Conservation (phyloP, 1,139 yeast species). For the Suhomyces coccinellae region DNA sequence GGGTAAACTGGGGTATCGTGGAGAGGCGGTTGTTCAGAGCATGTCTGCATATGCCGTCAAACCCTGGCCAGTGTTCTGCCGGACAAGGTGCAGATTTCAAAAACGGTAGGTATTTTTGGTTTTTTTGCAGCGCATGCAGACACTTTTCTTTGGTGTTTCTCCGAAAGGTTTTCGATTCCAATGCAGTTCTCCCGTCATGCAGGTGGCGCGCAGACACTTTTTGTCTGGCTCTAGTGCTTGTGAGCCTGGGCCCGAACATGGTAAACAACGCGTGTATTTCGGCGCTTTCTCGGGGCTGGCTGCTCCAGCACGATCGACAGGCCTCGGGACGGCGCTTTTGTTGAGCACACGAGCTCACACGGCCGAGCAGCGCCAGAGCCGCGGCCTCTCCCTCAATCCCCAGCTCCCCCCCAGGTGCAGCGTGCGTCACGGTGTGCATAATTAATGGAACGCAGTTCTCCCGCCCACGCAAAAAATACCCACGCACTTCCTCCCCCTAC, state of each 20-base stretch:
- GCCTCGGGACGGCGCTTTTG: too few relatives aligned
- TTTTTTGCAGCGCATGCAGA: background rate
- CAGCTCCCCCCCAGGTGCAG: too few relatives aligned
- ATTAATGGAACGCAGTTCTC: background rate
- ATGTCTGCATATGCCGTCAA: background rate
- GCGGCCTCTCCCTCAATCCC: too few relatives aligned
- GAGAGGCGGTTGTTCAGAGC: background rate
- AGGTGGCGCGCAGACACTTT: background rate
- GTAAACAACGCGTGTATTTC: too few relatives aligned
- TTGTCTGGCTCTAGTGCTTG: background rate
- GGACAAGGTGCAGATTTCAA: background rate
- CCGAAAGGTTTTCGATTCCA: background rate
- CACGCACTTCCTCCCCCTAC: too few relatives aligned
- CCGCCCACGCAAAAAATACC: background rate
- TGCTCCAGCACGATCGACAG: too few relatives aligned
- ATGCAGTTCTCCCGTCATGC: conserved; percentile 7
- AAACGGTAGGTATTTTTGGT: background rate
- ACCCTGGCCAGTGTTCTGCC: conserved; percentile 2
- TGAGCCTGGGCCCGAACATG: too few relatives aligned
- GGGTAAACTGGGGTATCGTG: background rate
- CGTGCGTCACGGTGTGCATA: too few relatives aligned
- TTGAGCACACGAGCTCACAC: too few relatives aligned
- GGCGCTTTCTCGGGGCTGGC: too few relatives aligned
- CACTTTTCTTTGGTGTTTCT: conserved; percentile 4
- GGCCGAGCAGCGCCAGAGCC: too few relatives aligned